phyloP scores from a whole-genome alignment of 2,329 filamentous ascomycete species.

The Sarocladiaceae sp. region DNA sequence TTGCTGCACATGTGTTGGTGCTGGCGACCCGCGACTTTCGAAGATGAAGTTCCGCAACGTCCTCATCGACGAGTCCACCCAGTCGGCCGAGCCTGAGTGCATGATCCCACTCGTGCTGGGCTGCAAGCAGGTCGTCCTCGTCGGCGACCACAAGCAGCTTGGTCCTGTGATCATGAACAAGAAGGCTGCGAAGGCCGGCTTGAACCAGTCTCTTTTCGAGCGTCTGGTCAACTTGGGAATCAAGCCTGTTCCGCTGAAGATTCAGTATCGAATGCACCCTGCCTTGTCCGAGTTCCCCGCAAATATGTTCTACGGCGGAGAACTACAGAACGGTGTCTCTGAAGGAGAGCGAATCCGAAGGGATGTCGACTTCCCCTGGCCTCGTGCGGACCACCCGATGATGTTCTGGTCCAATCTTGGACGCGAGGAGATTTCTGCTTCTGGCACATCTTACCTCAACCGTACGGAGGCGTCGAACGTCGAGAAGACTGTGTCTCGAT shows the following conservation, averaged over 20 bases:
- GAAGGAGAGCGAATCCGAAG: conserved; percentile 80
- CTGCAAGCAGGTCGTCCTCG: conserved; percentile 98
- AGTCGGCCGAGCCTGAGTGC: conserved; percentile 96
- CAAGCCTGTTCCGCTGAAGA: conserved; percentile 85
- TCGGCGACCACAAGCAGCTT: conserved; percentile 96
- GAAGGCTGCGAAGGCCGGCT: conserved; percentile 93
- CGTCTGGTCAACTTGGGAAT: conserved; percentile 88
- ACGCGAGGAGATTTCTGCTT: conserved; percentile 96
- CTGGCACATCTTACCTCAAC: conserved; percentile 96
- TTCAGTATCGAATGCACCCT: conserved; percentile 98
- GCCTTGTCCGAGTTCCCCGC: conserved; percentile 96
- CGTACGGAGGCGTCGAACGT: conserved; percentile 95
- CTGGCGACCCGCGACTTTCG: conserved; percentile 86
- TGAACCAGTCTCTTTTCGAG: conserved; percentile 98
- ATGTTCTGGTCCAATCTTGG: conserved; percentile 99
- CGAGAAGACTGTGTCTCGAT: conserved; percentile 95
- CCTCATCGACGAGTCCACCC: conserved; percentile 95
- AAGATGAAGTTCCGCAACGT: conserved; percentile 99
- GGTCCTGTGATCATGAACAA: conserved; percentile 99
- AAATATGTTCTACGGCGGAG: conserved; percentile 99
- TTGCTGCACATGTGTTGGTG: conserved; percentile 97
- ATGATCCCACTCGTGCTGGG: conserved; percentile 97
- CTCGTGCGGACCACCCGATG: conserved; percentile 89
- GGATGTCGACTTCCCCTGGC: conserved; percentile 98
- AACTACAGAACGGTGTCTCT: conserved; percentile 92